Base-by-base conservation (phyloP, 331 rosid species). In the Quercus phellos region DNA sequence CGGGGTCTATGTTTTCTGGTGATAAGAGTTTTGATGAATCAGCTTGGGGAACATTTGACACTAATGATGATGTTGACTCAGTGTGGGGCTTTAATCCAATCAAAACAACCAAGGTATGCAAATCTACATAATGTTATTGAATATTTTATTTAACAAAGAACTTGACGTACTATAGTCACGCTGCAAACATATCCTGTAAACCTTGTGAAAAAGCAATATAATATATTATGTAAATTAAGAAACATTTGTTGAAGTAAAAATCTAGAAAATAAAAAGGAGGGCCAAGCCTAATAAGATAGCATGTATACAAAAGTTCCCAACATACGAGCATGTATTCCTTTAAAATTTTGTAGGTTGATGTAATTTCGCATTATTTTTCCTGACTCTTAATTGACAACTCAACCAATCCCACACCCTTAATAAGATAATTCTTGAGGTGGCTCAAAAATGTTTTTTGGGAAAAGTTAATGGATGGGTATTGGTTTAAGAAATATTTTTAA, bases 1-100 rank as follows among this genome's bases (percentile, higher is more conserved):
- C 66, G 35, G 89, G 93, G 77, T 90, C 99, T 81, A 43, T 78
- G 56, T 93, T 91, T 79, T 81, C 90, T 55, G 93, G 92, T 53
- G 96, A 90, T 85, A 89, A 89, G 85, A 55, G 79, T 85, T 92
- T 84, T 46, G 96, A 95, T 51, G 99, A 95, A 79, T 90, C 92
- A 53, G 78, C 83, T 2, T 95, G 99, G 99, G 99, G 98, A 74
- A 85, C 89, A 53, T 92, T 90, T 38, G 99, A 92, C 82, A 14
- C 86, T 51, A 95, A 92, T 72, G 96, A 91, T 79, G 98, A 95
- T 58, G 5, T 93, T 71, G 97, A 93, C 84, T 90, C 98, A 3
- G 88, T 92, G 46, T 95, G 98, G 99, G 98, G 92, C 78, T 91
- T 95, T 79, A 93, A 88, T 77, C 72, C 89, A 14, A 81, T 74